Conservation (phyloP, 441 rosid genomes). For the Euphorbia celastroides region DNA sequence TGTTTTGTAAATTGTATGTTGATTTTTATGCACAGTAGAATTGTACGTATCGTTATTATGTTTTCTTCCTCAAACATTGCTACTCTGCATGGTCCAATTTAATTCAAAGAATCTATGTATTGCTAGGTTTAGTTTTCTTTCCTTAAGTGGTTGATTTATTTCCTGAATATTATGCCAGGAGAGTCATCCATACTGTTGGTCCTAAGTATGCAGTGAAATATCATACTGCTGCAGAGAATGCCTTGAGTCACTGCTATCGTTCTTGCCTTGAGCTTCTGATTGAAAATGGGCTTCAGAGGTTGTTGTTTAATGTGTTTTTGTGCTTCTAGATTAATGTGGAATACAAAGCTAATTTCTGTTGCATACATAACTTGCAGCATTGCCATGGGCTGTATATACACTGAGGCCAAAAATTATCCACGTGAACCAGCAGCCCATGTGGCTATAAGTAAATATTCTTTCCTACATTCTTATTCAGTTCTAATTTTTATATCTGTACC, state of each 20-base stretch:
- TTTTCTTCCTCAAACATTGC: background rate
- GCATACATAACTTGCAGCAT: slow-evolving; percentile 49
- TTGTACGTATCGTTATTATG: background rate
- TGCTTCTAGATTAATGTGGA: slow-evolving; percentile 3
- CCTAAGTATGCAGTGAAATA: slow-evolving; percentile 98
- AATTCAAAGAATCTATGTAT: slow-evolving; percentile 1
- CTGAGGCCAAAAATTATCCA: slow-evolving; percentile 93
- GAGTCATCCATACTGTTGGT: slow-evolving; percentile 96
- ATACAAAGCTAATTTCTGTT: slow-evolving; percentile 28
- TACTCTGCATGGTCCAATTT: background rate
- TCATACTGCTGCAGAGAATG: slow-evolving; percentile 99
- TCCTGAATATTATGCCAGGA: slow-evolving; percentile 42
- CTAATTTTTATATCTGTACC: slow-evolving; percentile 39
- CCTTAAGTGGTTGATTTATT: slow-evolving; percentile 10
- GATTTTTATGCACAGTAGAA: background rate
- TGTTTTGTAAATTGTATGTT: background rate
- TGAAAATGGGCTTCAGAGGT: slow-evolving; percentile 90
- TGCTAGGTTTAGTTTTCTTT: background rate
- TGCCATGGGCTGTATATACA: slow-evolving; percentile 94
- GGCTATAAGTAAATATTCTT: slow-evolving; percentile 75
- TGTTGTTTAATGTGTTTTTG: slow-evolving; percentile 13
- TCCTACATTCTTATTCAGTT: slow-evolving; percentile 13
- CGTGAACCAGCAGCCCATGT: slow-evolving; percentile 99
- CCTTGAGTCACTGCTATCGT: slow-evolving; percentile 95
- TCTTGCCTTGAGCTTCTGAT: slow-evolving; percentile 94